phyloP scores from a whole-genome alignment of 257 asterid species.

The Penstemon barbatus region DNA sequence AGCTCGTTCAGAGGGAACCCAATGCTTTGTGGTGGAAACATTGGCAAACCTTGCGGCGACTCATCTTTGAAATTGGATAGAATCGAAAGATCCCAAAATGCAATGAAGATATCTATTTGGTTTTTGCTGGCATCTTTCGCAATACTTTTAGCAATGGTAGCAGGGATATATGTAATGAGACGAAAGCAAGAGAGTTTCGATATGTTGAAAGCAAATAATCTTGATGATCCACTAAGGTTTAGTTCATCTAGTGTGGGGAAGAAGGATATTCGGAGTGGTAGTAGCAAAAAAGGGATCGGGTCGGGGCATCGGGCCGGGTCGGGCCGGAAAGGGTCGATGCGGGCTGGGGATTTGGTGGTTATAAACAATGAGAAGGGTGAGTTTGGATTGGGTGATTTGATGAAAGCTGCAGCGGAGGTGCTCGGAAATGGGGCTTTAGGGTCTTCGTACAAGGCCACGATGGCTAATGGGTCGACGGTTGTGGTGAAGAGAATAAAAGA shows the following conservation, averaged over 20 bases:
- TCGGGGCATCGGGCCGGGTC: conserved; percentile 23
- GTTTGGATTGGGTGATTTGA: conserved; percentile 67
- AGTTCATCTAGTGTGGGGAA: conserved; percentile 24
- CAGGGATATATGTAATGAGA: conserved; percentile 35
- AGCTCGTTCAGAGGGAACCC: conserved; percentile 52
- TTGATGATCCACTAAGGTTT: conserved; percentile 23
- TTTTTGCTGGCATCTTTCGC: conserved; percentile 14
- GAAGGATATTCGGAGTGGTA: conserved; percentile 24
- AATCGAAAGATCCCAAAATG: not conserved
- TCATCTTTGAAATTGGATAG: not conserved
- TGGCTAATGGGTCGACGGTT: conserved; percentile 56
- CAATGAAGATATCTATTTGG: conserved; percentile 27
- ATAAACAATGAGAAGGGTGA: conserved; percentile 56
- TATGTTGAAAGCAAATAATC: not conserved
- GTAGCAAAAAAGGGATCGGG: conserved; percentile 23
- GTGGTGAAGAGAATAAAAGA: conserved; percentile 82
- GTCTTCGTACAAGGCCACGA: conserved; percentile 64
- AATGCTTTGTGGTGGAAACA: conserved; percentile 54
- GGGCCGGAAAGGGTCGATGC: conserved; percentile 26
- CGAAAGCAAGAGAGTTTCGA: conserved; percentile 32
- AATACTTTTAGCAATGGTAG: conserved; percentile 34
- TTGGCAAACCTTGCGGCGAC: conserved; percentile 42
- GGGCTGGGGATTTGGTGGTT: conserved; percentile 51
- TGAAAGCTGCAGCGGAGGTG: conserved; percentile 84
- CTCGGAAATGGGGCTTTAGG: conserved; percentile 64